Base-by-base conservation (phyloP, 1,284 basidiomycete species). In the Naganishia albida region DNA sequence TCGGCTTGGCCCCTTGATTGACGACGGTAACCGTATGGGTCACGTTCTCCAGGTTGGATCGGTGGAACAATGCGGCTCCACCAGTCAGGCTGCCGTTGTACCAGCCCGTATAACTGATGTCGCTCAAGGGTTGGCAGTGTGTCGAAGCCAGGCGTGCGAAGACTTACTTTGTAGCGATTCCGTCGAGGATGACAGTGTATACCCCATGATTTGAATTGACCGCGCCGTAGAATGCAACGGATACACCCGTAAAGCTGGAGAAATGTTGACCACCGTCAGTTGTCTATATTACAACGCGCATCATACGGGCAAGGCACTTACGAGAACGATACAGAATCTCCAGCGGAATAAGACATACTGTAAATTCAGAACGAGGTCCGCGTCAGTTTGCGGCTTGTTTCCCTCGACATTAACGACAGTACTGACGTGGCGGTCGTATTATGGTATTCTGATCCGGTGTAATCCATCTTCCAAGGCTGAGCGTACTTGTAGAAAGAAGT, bases 11-110 rank as follows among this genome's bases (percentile, higher is more conserved):
- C 7, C n/a, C 57, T 50, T 50, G 46, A 20, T 60, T 60, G n/a
- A 49, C 49, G 23, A 60, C 38, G 15, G 48, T 60, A 20, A 60
- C 57, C 10, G 34, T 50, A 39, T 60, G 57, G 7, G 57, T 60
- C 23, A 25, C n/a, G 39, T 60, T 28, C 3, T 60, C 43, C 18
- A 60, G 46, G 13, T 60, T 48, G 4, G 46, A 13, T 12, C 38
- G 46, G 3, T 50, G 57, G 25, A 60, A 60, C 30, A 60, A 26
- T 10, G 50, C 46, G 25, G 57, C 39, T 39, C 43, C 46, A 23
- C 57, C 57, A 16, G 57, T 48, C 4, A 60, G 10, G 3, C n/a
- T 25, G 15, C 57, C 38, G 15, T 18, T 25, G 44, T 60, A 60
- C 16, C 10, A 50, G 8, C 57, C 57, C 18, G 8, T 60, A 26